Evolutionary conservation across 768 basidiomycete genomes (phyloP), one percentile per base, ranked within the genome.

Genomic region (Pisolithus orientalis): DNA sequence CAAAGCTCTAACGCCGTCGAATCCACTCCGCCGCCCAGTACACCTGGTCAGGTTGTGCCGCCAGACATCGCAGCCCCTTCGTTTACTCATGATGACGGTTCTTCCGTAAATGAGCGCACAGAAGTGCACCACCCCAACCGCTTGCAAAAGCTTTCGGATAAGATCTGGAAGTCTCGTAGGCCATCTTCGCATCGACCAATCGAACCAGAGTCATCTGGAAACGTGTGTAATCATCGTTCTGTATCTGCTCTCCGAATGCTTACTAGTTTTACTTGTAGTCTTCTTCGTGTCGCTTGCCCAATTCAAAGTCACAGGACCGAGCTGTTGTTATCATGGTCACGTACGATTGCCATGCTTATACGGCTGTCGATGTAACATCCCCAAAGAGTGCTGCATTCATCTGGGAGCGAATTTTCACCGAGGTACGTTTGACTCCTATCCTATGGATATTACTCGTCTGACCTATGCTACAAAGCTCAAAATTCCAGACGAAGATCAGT

Each of bases 401-500:
- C 56, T 81, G 88, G 58, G 89, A 91, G 65, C 79, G 84, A 49
- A 87, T 92, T 31, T 87, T 89, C 58, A 80, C 79, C 57, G 88
- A 88, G 77, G 90, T 90, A 48, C 37, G 74, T 68, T 39, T 10
- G 25, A 40, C 44, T 38, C 5, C 38, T 51, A 10, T 49, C 56
- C 28, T 16, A 17, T 34, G 55, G 37, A 47, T 47, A 49, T 45
- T 48, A 21, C 11, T 40, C 49, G 32, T 47, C 37, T 62, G 42
- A 53, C 46, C 32, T 31, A 14, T 13, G 39, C 27, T 43, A 27
- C 54, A 6, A 56, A 92, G 90, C 73, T 93, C 55, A 80, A 83
- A 63, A 87, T 97, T 40, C 76, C 78, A 37, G 90, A 92, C 61
- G 94, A 94, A 53, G 90, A 95, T 52, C 84, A 88, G 63, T 66